Evolutionary conservation across 208 protist species (phyloP), one percentile per base, ranked within the genome.

Genomic region (Leishmania aethiopica): DNA sequence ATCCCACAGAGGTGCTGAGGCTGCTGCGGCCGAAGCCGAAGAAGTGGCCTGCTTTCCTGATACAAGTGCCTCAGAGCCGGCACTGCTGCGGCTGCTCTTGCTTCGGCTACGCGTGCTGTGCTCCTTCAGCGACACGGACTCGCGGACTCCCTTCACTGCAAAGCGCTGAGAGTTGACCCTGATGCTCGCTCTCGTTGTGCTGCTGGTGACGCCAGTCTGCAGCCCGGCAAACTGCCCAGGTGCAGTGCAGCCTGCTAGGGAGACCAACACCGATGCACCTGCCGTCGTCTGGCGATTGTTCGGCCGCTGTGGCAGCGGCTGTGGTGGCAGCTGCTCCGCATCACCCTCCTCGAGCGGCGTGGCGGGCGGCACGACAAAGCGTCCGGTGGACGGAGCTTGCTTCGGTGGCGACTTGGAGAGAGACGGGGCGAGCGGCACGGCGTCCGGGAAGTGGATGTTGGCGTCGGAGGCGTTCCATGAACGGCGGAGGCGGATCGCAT

Each of bases 81-180:
- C 32, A 37, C 55, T 57, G 49, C 72, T 79, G 80, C 62, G 42
- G 37, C 66, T 47, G 49, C 75, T 64, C 32, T 28, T 77, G 66
- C 69, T 55, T 28, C 15, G 62, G 10, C 35, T 75, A 64, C 13
- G 32, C 15, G 13, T 28, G 55, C 42, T 19, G 73, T 49, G 42
- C 42, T 73, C 57, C 42, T 40, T 67, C 3, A 53, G 62, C 7
- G 42, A 35, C 7, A 17, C 1, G 15, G 40, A 51, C 22, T 45
- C n/a, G 47, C 47, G 42, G 2, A 35, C 45, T 37, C 47, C 75
- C n/a, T n/a, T 79, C 40, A 86, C 64, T 35, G 73, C 83, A 73
- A 86, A 86, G 25, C 83, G 83, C 45, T 75, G 62, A 60, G 83
- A 86, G 66, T 53, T 35, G 51, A 32, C 42, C 11, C 42, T 73